Evolutionary conservation across 257 asterid genomes (phyloP), one percentile per base, ranked within the genome.

Genomic region (Euphrasia confusa): DNA sequence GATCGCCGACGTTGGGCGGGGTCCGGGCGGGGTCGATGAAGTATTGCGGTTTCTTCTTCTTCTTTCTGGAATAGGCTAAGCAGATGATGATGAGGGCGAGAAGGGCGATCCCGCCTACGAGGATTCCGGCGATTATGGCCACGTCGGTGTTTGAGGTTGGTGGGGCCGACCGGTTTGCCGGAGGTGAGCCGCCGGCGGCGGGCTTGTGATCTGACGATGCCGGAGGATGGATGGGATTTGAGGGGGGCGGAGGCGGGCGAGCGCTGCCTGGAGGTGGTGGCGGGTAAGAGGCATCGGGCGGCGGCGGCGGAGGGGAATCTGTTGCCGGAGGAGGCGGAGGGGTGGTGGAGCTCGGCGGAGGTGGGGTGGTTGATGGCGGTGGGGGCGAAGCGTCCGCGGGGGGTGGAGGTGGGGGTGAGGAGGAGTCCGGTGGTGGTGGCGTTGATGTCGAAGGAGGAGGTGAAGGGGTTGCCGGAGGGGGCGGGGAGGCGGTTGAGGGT

Each of bases 11-110:
- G 35, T 61, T 67, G 44, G 77, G 71, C 1, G 70, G 77, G 27
- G 13, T 3, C 15, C 21, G 71, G 7, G 40, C 72, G 11, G 71
- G 75, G 21, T 77, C 80, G 28, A 69, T 58, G 42, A 72, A 78
- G 53, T 76, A 78, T 8, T 33, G 32, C 0, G 69, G 77, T 57
- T 80, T 82, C 69, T 80, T 82, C 69, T 70, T 80, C 58, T 62
- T 77, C 60, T 28, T 78, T 71, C 71, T 71, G 3, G 35, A 4
- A 39, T 76, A 82, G 14, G 71, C 4, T 5, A 84, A 64, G 63
- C 78, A 80, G n/a, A 68, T 35, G n/a, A 71, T 17, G 65, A 81
- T 21, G 9, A 78, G 26, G 5, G 73, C 82, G 30, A 85, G 58
- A 44, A 80, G 42, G 30, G 74, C 54, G 3, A 73, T n/a, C 10